Conservation (phyloP, 768 basidiomycete genomes). For the Pleurotus cornucopiae region DNA sequence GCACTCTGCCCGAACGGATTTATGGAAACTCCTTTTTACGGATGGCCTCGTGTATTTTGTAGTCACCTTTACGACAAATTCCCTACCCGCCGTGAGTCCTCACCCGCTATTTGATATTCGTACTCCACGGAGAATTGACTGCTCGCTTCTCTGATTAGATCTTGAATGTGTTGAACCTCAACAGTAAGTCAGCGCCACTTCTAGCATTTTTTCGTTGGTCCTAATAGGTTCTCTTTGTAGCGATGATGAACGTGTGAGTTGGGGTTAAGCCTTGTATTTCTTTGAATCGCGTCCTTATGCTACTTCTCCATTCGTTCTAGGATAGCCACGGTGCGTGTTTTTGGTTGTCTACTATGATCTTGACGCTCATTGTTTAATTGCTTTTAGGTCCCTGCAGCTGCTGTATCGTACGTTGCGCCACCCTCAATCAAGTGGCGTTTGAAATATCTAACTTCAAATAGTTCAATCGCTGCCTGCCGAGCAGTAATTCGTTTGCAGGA, state of each 20-base stretch:
- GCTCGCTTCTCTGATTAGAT: constrained; percentile 27
- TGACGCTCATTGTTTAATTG: background rate
- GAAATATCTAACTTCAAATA: constrained; percentile 15
- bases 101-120: no score
- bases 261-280: background rate
- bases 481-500: constrained; percentile 65
- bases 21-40: constrained; percentile 70
- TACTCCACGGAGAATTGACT: no score
- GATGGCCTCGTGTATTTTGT: constrained; percentile 72
- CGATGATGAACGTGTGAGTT: constrained; percentile 61
- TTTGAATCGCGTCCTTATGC: background rate
- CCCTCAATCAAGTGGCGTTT: background rate
- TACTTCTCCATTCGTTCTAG: constrained; percentile 23
- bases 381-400: constrained; percentile 56
- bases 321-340: constrained; percentile 44
- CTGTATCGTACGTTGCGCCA: constrained; percentile 46
- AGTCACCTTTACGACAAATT: constrained; percentile 61
- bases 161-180: constrained; percentile 55
- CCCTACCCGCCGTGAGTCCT: constrained; percentile 57
- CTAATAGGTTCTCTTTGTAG: constrained; percentile 23
- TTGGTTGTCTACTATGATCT: background rate
- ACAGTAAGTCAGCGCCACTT: constrained; percentile 35
- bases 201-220: constrained; percentile 1
- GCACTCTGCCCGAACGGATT: constrained; percentile 49
- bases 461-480: constrained; percentile 62